Conservation (phyloP, 352 stramenopile species). For the Plasmopara muralis region DNA sequence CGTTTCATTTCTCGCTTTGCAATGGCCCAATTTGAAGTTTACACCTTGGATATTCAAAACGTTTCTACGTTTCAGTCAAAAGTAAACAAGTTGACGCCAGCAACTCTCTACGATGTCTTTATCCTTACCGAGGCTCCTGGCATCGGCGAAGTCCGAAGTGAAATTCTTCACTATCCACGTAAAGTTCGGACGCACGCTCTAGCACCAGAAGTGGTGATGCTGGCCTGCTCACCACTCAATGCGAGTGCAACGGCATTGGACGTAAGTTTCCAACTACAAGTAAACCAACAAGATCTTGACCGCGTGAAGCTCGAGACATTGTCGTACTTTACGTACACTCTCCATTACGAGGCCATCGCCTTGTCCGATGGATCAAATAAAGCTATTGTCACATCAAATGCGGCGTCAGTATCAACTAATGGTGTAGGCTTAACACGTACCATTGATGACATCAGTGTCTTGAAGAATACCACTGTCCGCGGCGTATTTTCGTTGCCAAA, state of each 20-base stretch:
- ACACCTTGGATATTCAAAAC: slow-evolving; percentile 22
- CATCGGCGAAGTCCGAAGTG: slow-evolving; percentile 41
- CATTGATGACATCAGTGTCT: slow-evolving; percentile 18
- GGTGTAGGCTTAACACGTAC: slow-evolving; percentile 3
- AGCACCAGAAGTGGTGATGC: slow-evolving; percentile 32
- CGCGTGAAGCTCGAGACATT: slow-evolving; percentile 23
- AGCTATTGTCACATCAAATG: slow-evolving; percentile 5
- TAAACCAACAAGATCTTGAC: slow-evolving; percentile 33
- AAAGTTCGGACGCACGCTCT: slow-evolving; percentile 49
- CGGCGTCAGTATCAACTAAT: slow-evolving; percentile 2
- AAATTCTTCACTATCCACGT: slow-evolving; percentile 18
- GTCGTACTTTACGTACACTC: slow-evolving; percentile 35
- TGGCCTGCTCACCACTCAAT: slow-evolving; percentile 28
- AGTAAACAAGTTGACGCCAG: slow-evolving; percentile 26
- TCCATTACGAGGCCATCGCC: slow-evolving; percentile 46
- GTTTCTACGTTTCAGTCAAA: slow-evolving; percentile 23
- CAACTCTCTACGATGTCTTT: slow-evolving; percentile 57
- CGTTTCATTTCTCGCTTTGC: slow-evolving; percentile 8
- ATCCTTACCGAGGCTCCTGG: slow-evolving; percentile 50
- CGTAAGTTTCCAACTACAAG: slow-evolving; percentile 35
- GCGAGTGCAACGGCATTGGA: slow-evolving; percentile 36
- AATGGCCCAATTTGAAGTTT: slow-evolving; percentile 24
- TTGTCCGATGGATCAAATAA: slow-evolving; percentile 14
- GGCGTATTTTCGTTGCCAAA: slow-evolving; percentile 28
- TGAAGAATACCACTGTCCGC: slow-evolving; percentile 11